phyloP scores from a whole-genome alignment of 441 rosid genomes.

The Corymbia calophylla region DNA sequence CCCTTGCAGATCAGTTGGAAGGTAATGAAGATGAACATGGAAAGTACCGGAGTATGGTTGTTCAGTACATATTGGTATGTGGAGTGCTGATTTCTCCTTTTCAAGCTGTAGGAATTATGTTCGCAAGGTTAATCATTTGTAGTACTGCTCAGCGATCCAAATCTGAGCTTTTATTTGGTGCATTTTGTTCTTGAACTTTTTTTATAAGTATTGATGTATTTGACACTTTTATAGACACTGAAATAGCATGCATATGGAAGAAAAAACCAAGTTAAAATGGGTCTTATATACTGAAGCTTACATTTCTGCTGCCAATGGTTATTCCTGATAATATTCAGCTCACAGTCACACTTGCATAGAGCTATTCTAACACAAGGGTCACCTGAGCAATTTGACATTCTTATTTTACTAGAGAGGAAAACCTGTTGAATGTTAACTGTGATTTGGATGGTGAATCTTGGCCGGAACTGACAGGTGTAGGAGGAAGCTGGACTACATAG shows the following conservation, averaged over 20 bases:
- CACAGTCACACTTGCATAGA: not conserved
- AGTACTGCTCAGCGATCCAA: not conserved
- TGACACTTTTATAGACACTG: not conserved
- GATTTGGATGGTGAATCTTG: not conserved
- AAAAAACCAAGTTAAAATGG: not conserved
- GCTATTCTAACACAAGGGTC: not conserved
- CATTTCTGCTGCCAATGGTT: not conserved
- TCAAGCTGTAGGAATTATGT: not conserved
- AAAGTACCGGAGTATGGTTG: constrained; percentile 65
- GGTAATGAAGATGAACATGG: constrained; percentile 73
- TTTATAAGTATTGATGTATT: not conserved
- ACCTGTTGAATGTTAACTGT: not conserved
- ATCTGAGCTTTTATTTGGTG: not conserved
- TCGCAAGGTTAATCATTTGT: not conserved
- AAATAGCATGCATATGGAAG: not conserved
- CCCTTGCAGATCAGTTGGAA: constrained; percentile 82
- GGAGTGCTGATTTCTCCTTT: not conserved
- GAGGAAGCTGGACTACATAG: not conserved
- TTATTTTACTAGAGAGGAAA: not conserved
- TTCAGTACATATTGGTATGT: constrained; percentile 35
- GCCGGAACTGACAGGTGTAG: not conserved
- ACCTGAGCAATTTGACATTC: not conserved
- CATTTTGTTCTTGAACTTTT: not conserved
- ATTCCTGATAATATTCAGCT: not conserved
- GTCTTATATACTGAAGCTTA: not conserved